Evolutionary conservation across 2,329 filamentous ascomycete species (phyloP).

Genomic region (Cucurbitaria berberidis): DNA sequence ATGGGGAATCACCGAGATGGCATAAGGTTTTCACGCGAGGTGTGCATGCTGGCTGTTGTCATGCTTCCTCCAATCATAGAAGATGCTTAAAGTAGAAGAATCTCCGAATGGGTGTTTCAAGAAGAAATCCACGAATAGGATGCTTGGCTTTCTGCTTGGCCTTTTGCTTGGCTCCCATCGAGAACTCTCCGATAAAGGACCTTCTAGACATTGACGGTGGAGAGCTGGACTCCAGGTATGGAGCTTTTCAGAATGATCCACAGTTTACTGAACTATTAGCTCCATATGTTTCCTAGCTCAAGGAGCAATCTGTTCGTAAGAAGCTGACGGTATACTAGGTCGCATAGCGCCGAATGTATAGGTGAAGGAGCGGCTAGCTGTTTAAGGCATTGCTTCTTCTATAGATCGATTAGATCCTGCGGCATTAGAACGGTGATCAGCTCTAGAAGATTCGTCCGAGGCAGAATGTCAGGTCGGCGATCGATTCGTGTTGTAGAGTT

Average conservation of each 20-base stretch:
- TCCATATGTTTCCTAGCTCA: too few species aligned
- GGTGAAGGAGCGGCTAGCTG: too few species aligned
- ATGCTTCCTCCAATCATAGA: not conserved
- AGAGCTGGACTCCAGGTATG: not conserved
- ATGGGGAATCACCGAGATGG: not conserved
- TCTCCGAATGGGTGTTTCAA: constrained; percentile 3
- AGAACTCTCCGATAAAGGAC: not conserved
- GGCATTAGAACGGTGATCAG: too few species aligned
- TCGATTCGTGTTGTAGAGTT: constrained; percentile 3
- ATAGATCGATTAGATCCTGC: too few species aligned
- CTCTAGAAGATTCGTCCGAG: not conserved
- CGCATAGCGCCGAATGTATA: not conserved
- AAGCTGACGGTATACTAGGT: too few species aligned
- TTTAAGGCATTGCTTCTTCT: too few species aligned
- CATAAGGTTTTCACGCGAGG: not conserved
- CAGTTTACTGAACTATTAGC: not conserved
- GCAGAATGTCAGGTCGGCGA: not conserved
- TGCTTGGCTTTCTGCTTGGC: not conserved
- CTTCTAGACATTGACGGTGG: not conserved
- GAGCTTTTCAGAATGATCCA: not conserved
- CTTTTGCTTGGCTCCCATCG: not conserved
- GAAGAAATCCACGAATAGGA: constrained; percentile 2
- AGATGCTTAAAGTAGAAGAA: not conserved
- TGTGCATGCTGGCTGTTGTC: not conserved
- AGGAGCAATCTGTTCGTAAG: too few species aligned